Evolutionary conservation across 345 rosid species (phyloP), one percentile per base, ranked within the genome.

Genomic region (Acer yangbiense): DNA sequence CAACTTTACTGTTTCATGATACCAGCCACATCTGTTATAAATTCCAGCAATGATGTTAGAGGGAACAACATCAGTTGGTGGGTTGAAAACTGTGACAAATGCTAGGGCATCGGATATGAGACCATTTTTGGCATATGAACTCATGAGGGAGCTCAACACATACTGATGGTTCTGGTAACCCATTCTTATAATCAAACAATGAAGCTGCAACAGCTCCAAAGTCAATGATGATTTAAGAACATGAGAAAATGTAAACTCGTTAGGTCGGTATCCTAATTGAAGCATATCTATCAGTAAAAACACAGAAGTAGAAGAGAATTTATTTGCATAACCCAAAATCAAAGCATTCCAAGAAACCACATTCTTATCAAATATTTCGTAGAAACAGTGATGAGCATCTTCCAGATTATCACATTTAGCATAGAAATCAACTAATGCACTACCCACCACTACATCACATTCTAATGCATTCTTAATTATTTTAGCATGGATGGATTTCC

Each of bases 271-370:
- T 72, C 91, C 94, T 66, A 68, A 78, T 50, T 69, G 85, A 79
- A 90, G 84, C 95, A 95, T 88, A 78, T 90, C 85, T 55, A 57
- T 70, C 62, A 92, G 80, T 82, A 93, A 81, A 57, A 80, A 75
- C 69, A 84, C 9, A 57, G 87, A 72, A 72, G 74, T 68, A 52
- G 84, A 73, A 69, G 82, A 75, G 71, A 82, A 78, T 73, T 80
- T 78, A 77, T 81, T 78, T 50, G 93, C 88, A 84, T 85, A 92
- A 68, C 94, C 95, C 46, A 79, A 79, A 82, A 95, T 91, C 80
- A 95, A 78, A 62, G 96, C 64, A 83, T 90, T 95, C 99, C 98
- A 93, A 69, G 89, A 92, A 75, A 93, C 93, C 75, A 86, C 79
- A 83, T 87, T 95, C 86, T 89, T 93, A 73, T 87, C 81, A 66